phyloP scores from a whole-genome alignment of 805 yeast genomes.

The Spathaspora gorwiae region DNA sequence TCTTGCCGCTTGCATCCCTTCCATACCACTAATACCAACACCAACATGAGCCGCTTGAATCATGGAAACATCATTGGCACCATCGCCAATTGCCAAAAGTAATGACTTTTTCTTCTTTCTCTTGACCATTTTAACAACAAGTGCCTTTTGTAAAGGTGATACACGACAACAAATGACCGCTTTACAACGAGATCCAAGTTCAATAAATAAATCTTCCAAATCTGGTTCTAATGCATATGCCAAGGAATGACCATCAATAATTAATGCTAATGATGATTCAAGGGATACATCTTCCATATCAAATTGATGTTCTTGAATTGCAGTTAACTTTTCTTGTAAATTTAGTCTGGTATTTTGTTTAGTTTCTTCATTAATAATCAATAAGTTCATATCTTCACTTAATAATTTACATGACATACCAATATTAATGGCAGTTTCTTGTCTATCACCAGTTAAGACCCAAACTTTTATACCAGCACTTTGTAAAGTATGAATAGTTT shows the following conservation, averaged over 20 bases:
- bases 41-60: constrained; percentile 99
- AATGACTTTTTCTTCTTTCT: constrained; percentile 66
- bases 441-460: constrained; percentile 98
- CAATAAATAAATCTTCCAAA: constrained; percentile 71
- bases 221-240: constrained; percentile 80
- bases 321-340: constrained; percentile 67
- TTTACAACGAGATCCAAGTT: constrained; percentile 80
- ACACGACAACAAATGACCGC: constrained; percentile 98
- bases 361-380: constrained; percentile 82
- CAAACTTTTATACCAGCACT: constrained; percentile 96
- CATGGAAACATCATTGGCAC: constrained; percentile 99
- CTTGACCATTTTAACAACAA: constrained; percentile 92
- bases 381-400: constrained; percentile 92
- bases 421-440: constrained; percentile 96
- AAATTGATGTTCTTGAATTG: constrained; percentile 62
- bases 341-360: constrained; percentile 74
- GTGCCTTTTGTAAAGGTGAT: constrained; percentile 93
- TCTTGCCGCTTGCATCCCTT: constrained; percentile 99
- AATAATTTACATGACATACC: constrained; percentile 96
- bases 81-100: constrained; percentile 93
- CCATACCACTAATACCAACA: constrained; percentile 98
- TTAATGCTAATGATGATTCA: constrained; percentile 72
- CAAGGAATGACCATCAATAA: constrained; percentile 91
- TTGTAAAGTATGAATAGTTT: constrained; percentile 89
- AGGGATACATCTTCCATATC: constrained; percentile 56